Base-by-base conservation (phyloP, 345 rosid species). In the Salix udensis region DNA sequence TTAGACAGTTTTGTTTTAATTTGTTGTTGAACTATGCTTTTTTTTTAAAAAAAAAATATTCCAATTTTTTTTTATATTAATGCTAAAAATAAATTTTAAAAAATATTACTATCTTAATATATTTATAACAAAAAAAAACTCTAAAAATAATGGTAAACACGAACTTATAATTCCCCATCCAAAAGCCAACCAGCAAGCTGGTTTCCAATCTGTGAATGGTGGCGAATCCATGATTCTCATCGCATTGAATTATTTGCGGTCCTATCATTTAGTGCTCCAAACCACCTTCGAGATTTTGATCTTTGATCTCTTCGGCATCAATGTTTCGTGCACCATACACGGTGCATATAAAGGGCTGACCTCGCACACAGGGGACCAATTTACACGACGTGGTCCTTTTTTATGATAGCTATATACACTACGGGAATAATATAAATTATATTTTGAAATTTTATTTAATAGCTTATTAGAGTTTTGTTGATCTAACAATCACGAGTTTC, bases 351-450 rank as follows among this genome's bases (percentile, higher is more conserved):
- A 4, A 42, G 26, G 30, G 58, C 39, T 23, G 68, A 70, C 70
- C n/a, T 44, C 13, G 16, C 61, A 21, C 65, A 52, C 28, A 40
- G 34, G 75, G 70, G 80, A 71, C 80, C 80, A 77, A 76, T 16
- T 23, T 67, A 10, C 44, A 78, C 7, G 69, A 78, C 31, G 82
- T 71, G 78, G 82, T 78, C 84, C 3, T 0, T 34, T 34, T 34
- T 34, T 34, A 34, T 4, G 36, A 34, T 34, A 34, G 36, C 36
- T 34, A 34, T 34, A n/a, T n/a, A n/a, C n/a, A n/a, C n/a, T n/a
- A n/a, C 0, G 3, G 4, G 0, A 34, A 34, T 34, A 4, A 34
- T 34, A 34, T 34, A 34, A 34, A 34, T 34, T 34, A 34, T 34
- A 34, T 34, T 4, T 34, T 34, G 0, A 0, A 0, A 34, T 34